Conservation (phyloP, 2,329 filamentous ascomycete genomes). For the Colletotrichum chrysophilum region DNA sequence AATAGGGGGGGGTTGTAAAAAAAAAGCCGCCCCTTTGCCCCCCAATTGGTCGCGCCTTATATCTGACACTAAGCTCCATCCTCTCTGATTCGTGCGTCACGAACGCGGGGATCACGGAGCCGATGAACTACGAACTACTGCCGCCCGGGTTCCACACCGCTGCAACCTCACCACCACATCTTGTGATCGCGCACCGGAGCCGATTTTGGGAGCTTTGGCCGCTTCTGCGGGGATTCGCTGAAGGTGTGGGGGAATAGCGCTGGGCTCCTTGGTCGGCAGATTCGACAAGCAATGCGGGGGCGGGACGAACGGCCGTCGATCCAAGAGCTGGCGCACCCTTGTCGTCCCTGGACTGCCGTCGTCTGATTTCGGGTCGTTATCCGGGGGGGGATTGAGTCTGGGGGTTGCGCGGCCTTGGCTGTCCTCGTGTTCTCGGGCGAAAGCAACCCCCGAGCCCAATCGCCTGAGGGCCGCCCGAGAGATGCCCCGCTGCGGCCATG, state of each 20-base stretch:
- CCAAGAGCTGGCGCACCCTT: neutral
- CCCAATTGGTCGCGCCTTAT: too few relatives aligned
- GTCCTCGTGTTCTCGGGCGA: constrained; percentile 6
- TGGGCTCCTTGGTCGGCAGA: neutral
- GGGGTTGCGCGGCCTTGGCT: neutral
- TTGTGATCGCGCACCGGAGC: constrained; percentile 4
- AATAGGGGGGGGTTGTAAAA: too few relatives aligned
- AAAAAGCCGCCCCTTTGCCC: too few relatives aligned
- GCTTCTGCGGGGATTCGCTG: neutral
- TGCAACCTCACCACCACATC: constrained; percentile 1
- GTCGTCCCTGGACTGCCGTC: neutral
- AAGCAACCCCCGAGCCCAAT: neutral
- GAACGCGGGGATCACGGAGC: constrained; percentile 17
- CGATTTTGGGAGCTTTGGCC: constrained; percentile 3
- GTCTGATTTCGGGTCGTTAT: neutral
- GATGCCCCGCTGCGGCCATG: constrained; percentile 16
- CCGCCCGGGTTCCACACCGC: neutral
- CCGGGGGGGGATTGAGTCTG: neutral
- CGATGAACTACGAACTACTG: neutral
- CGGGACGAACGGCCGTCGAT: constrained; percentile 2
- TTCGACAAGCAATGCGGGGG: constrained; percentile 19
- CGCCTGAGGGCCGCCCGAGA: neutral
- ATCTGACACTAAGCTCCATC: too few relatives aligned
- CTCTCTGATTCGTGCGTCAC: neutral
- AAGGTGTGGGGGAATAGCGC: neutral